Conservation (phyloP, 1,139 yeast genomes). For the Sugiyamaella grinbergsii region DNA sequence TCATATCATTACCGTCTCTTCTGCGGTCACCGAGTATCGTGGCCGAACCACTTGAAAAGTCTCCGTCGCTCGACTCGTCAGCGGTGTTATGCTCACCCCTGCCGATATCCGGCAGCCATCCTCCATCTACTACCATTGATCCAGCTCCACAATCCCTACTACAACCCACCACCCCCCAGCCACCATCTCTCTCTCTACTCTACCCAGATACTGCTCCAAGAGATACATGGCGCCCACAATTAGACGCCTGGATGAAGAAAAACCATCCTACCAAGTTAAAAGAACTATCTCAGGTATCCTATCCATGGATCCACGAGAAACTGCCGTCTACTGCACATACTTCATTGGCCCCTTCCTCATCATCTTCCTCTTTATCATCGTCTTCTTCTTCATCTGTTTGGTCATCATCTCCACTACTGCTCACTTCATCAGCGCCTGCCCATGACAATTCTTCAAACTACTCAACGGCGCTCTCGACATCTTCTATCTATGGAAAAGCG, state of each 20-base stretch:
- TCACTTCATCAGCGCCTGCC: constrained; percentile 5
- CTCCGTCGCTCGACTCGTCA: neutral
- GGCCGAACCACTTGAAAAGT: no score
- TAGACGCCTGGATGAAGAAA: constrained; percentile 43
- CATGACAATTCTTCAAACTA: constrained; percentile 10
- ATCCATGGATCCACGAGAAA: constrained; percentile 23
- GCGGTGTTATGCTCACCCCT: neutral
- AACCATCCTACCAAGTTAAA: constrained; percentile 33
- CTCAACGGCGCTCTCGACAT: constrained; percentile 10
- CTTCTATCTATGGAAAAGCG: constrained; percentile 20
- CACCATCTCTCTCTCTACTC: constrained; percentile 35
- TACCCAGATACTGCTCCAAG: constrained; percentile 48
- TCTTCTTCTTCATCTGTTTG: constrained; percentile 14
- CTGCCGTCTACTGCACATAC: constrained; percentile 20
- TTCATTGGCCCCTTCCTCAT: constrained; percentile 12
- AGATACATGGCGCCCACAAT: constrained; percentile 44
- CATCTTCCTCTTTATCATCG: constrained; percentile 18
- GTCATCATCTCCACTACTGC: constrained; percentile 4
- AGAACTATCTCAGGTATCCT: constrained; percentile 30
- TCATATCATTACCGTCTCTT: no score
- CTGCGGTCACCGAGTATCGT: no score
- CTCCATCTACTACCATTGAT: no score
- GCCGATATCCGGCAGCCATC: neutral
- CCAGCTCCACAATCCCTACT: neutral
- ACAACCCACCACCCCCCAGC: neutral